phyloP scores from a whole-genome alignment of 176 grass and related monocot species.

The Oryza meridionalis region DNA sequence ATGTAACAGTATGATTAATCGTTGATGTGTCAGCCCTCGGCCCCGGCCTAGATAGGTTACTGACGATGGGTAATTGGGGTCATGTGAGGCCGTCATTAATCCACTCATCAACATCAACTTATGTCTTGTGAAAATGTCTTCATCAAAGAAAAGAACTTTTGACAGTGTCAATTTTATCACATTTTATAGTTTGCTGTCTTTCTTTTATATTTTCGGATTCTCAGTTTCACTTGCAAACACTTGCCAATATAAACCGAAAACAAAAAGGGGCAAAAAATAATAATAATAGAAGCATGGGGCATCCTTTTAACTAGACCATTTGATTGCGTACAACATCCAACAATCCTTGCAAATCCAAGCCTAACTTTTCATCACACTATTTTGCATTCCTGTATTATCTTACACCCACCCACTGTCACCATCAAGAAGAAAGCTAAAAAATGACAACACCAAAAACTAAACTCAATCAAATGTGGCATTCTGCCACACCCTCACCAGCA shows the following conservation, averaged over 20 bases:
- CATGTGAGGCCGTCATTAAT: background rate
- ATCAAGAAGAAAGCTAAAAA: constrained; percentile 40
- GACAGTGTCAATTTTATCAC: background rate
- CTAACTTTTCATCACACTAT: constrained; percentile 45
- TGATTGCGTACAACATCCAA: constrained; percentile 30
- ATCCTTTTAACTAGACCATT: constrained; percentile 15
- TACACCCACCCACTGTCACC: constrained; percentile 25
- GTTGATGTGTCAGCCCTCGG: background rate
- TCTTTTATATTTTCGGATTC: background rate
- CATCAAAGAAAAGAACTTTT: background rate
- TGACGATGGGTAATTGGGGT: background rate
- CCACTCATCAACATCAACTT: background rate
- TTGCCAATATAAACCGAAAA: background rate
- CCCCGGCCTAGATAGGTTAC: background rate
- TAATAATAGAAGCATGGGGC: background rate
- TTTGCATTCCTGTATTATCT: constrained; percentile 34
- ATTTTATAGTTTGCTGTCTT: constrained; percentile 16
- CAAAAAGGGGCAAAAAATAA: background rate
- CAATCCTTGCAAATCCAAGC: constrained; percentile 40
- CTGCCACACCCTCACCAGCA: constrained; percentile 49
- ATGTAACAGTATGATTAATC: background rate
- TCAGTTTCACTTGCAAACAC: background rate
- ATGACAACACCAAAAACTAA: constrained; percentile 20
- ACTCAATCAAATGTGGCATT: constrained; percentile 46
- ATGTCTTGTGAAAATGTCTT: background rate